Evolutionary conservation across 2,329 filamentous ascomycete species (phyloP).

Genomic region (Plectosphaerella plurivora): DNA sequence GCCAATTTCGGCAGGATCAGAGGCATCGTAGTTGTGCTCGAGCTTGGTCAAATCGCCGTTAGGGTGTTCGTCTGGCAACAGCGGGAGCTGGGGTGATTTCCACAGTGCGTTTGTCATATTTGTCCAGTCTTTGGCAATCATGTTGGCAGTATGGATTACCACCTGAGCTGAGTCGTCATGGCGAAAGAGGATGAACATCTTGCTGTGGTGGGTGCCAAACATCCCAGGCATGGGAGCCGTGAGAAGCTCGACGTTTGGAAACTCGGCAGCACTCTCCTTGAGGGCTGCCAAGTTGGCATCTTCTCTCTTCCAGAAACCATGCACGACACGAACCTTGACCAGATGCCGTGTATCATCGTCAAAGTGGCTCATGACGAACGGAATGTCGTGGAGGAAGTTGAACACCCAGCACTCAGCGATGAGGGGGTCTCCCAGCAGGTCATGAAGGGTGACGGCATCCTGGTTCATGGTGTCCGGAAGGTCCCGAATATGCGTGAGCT

Average conservation of each 20-base stretch:
- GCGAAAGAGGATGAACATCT: slow-evolving; percentile 81
- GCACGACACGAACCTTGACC: slow-evolving; percentile 51
- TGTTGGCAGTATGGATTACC: slow-evolving; percentile 84
- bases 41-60: background rate
- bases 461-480: slow-evolving; percentile 55
- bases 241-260: slow-evolving; percentile 66
- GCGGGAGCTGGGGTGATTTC: slow-evolving; percentile 67
- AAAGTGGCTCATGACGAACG: slow-evolving; percentile 51
- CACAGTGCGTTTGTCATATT: slow-evolving; percentile 86
- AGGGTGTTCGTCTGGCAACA: slow-evolving; percentile 18
- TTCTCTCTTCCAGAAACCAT: slow-evolving; percentile 65
- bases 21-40: background rate
- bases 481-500: slow-evolving; percentile 65
- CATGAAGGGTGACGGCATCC: slow-evolving; percentile 60
- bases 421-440: slow-evolving; percentile 69
- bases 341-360: slow-evolving; percentile 44
- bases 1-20: background rate
- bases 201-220: slow-evolving; percentile 81
- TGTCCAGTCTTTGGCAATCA: slow-evolving; percentile 82
- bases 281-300: slow-evolving; percentile 53
- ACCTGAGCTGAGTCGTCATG: slow-evolving; percentile 74
- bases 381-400: slow-evolving; percentile 60
- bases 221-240: slow-evolving; percentile 75
- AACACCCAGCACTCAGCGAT: slow-evolving; percentile 71
- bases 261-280: slow-evolving; percentile 56